Evolutionary conservation across 1,139 yeast species (phyloP).

Genomic region (Candida glucosophila): DNA sequence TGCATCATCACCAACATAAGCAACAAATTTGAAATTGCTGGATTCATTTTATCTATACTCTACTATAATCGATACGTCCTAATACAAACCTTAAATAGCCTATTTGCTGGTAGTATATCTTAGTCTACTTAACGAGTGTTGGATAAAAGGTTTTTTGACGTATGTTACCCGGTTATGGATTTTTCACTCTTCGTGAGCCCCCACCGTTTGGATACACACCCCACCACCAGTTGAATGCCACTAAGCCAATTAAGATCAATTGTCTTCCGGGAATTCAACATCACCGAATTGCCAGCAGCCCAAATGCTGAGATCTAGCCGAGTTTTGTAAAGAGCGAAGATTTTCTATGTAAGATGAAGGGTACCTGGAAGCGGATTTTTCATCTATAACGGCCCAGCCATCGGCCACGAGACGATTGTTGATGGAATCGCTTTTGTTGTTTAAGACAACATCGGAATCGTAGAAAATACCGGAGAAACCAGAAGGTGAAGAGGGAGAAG

Average conservation of each 20-base stretch:
- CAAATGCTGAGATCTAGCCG: slow-evolving; percentile 44
- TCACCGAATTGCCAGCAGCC: slow-evolving; percentile 87
- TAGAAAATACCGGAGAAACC: slow-evolving; percentile 48
- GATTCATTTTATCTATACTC: slow-evolving; percentile 60
- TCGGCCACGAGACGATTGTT: slow-evolving; percentile 53
- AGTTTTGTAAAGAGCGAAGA: slow-evolving; percentile 32
- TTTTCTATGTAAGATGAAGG: slow-evolving; percentile 24
- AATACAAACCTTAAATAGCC: too few species aligned
- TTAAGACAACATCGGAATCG: slow-evolving; percentile 50
- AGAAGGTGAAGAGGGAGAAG: slow-evolving; percentile 29
- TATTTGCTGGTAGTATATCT: too few species aligned
- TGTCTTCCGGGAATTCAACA: slow-evolving; percentile 53
- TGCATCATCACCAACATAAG: slow-evolving; percentile 98
- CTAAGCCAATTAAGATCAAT: slow-evolving; percentile 3
- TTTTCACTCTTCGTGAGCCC: too few species aligned
- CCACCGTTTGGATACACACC: too few species aligned
- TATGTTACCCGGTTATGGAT: too few species aligned
- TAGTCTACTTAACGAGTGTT: too few species aligned
- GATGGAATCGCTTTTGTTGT: slow-evolving; percentile 52
- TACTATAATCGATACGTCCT: too few species aligned
- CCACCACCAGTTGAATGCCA: too few species aligned
- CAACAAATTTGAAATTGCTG: slow-evolving; percentile 78
- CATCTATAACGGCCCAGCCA: slow-evolving; percentile 59
- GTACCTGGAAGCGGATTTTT: slow-evolving; percentile 17
- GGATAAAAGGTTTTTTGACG: too few species aligned